phyloP scores from a whole-genome alignment of 2,329 filamentous ascomycete genomes.

The Phyllosticta paracitricarpa region DNA sequence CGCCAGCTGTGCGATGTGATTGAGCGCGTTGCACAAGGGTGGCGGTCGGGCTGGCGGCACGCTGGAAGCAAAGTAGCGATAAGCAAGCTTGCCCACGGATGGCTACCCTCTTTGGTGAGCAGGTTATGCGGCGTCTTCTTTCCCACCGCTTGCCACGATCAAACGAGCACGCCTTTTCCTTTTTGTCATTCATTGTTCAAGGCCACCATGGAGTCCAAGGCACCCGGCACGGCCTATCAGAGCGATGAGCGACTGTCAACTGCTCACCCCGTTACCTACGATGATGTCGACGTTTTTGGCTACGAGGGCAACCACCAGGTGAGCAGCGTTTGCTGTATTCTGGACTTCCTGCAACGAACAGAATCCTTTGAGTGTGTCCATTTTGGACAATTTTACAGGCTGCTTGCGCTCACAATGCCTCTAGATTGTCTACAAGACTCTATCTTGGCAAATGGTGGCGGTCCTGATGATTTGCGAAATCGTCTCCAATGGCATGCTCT shows the following conservation, averaged over 20 bases:
- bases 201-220: neutral
- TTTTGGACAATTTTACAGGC: neutral
- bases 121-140: neutral
- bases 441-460: constrained; percentile 43
- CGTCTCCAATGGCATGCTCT: constrained; percentile 45
- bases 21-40: neutral
- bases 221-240: neutral
- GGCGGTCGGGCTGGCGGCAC: neutral
- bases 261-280: constrained; percentile 5
- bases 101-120: neutral
- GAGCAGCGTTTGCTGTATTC: neutral
- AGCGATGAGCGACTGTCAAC: neutral
- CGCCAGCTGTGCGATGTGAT: neutral
- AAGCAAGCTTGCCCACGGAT: neutral
- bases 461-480: constrained; percentile 49
- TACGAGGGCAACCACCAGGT: constrained; percentile 14
- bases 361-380: neutral
- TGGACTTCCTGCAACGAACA: neutral
- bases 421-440: constrained; percentile 44
- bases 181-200: neutral
- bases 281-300: constrained; percentile 15
- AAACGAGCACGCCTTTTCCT: neutral
- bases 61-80: neutral
- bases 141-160: neutral
- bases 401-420: neutral